phyloP scores from a whole-genome alignment of 2,329 filamentous ascomycete genomes.

The Colletotrichum sp. region DNA sequence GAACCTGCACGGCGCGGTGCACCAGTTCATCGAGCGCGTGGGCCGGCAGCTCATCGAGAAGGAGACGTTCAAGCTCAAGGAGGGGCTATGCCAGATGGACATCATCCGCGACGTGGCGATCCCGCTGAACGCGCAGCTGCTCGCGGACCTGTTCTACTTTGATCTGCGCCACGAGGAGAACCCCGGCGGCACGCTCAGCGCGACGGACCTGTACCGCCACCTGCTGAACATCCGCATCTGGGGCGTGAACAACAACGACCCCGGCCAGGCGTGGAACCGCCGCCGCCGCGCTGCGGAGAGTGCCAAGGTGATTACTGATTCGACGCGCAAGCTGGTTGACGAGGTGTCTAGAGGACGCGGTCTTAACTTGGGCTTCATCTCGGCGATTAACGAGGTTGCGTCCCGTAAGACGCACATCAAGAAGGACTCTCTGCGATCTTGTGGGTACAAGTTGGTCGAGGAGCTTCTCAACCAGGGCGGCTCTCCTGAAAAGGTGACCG shows the following conservation, averaged over 20 bases:
- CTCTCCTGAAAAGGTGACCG: conserved; percentile 36
- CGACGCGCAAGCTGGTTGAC: conserved; percentile 43
- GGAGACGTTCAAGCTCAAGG: conserved; percentile 38
- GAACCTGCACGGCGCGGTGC: conserved; percentile 32
- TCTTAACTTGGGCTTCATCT: conserved; percentile 32
- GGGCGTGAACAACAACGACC: conserved; percentile 52
- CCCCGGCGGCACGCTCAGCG: conserved; percentile 50
- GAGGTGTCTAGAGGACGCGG: conserved; percentile 36
- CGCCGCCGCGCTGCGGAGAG: conserved; percentile 46
- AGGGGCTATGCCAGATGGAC: conserved; percentile 44
- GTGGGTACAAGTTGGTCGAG: conserved; percentile 41
- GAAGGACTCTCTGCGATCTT: conserved; percentile 38
- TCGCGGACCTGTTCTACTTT: conserved; percentile 62
- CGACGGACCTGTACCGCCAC: conserved; percentile 44
- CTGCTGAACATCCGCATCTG: conserved; percentile 49
- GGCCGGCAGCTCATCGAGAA: conserved; percentile 44
- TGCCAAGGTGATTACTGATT: conserved; percentile 37
- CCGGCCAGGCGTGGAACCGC: conserved; percentile 50
- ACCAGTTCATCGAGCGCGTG: conserved; percentile 34
- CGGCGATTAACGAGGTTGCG: conserved; percentile 30
- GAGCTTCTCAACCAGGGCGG: conserved; percentile 38
- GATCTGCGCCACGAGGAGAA: conserved; percentile 61
- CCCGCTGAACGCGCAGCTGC: conserved; percentile 59
- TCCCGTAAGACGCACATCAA: conserved; percentile 32
- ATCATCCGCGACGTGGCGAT: conserved; percentile 61